A percentile compares a stretch with the other conserved stretches of the same genome.
Evolutionary conservation across 2,329 filamentous ascomycete genomes (phyloP).

Genomic region (Neoarthrinium moseri): DNA sequence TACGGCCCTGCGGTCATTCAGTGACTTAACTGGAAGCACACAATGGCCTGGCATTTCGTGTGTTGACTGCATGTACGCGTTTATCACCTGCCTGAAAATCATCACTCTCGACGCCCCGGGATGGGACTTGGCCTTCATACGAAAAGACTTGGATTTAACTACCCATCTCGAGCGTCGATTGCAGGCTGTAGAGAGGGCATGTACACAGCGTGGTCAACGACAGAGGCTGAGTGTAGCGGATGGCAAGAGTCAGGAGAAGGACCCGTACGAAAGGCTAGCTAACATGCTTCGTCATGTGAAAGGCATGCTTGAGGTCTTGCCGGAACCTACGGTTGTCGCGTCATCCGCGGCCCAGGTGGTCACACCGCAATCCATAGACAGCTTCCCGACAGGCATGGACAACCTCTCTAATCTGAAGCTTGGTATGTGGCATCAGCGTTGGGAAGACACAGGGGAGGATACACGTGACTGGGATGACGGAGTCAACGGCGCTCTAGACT

Average conservation of each 20-base stretch:
- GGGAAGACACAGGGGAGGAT: too few relatives aligned
- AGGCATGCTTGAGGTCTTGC: neutral
- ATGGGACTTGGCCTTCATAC: conserved; percentile 40
- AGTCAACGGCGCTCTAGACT: too few relatives aligned
- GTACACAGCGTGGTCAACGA: neutral
- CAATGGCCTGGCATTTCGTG: conserved; percentile 41
- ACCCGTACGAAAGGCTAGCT: neutral
- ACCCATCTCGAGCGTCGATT: conserved; percentile 28
- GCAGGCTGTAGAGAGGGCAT: conserved; percentile 20
- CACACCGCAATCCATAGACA: neutral
- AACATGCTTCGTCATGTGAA: neutral
- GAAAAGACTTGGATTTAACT: conserved; percentile 34
- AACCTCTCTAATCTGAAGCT: too few relatives aligned
- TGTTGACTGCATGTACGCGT: conserved; percentile 46
- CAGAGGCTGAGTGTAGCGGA: neutral
- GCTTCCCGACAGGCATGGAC: neutral
- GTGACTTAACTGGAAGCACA: conserved; percentile 28
- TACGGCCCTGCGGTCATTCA: conserved; percentile 29
- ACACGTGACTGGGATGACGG: too few relatives aligned
- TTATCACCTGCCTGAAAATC: conserved; percentile 47
- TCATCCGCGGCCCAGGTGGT: too few relatives aligned
- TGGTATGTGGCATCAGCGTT: too few relatives aligned
- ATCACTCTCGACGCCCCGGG: conserved; percentile 42
- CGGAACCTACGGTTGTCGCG: neutral
- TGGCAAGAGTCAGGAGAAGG: neutral